Evolutionary conservation across 768 basidiomycete species (phyloP), one percentile per base, ranked within the genome.

Genomic region (Boletus insuetus): DNA sequence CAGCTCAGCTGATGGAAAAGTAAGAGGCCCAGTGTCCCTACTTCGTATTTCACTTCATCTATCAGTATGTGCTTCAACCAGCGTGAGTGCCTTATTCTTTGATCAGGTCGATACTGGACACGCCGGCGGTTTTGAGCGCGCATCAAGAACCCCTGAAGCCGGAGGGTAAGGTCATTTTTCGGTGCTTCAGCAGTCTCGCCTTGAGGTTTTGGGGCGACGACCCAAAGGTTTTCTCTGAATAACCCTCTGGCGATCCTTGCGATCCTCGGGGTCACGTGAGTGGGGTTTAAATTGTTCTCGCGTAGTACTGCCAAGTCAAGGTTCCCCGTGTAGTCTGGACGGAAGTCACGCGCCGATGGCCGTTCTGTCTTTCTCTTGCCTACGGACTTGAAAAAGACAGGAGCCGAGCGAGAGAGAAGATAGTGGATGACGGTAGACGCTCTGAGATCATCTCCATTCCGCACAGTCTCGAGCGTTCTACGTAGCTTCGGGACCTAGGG

Each of bases 231-330:
- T 56, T 87, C 87, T 22, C 73, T 75, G 48, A 89, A 83, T 0
- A 80, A 74, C 0, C 78, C 77, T 9, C 64, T 32, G 0, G 85
- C 81, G 9, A 89, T 67, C 10, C 69, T 61, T 6, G 76, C 77
- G 42, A 91, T 83, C 19, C 75, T 73, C 0, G 82, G 82, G 0
- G 87, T 89, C 9, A 91, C 86, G 45, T 81, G 80, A 0, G 87
- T 89, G 6, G 73, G 69, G 17, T 68, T 78, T 59, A 83, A 29
- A 29, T 29, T 29, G 29, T 2, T 82, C 31, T 79, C 77, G 58
- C 82, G 80, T 17, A 89, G 73, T 3, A 87, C 81, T 2, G 76
- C 78, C 5, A 80, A 59, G 60, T 91, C 89, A 6, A 75, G 70
- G 59, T 84, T 82, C 0, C 77, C 77, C 0, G 42, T 62, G 52